Conservation (phyloP, 2,329 filamentous ascomycete genomes). For the Acrocalymma vagum region DNA sequence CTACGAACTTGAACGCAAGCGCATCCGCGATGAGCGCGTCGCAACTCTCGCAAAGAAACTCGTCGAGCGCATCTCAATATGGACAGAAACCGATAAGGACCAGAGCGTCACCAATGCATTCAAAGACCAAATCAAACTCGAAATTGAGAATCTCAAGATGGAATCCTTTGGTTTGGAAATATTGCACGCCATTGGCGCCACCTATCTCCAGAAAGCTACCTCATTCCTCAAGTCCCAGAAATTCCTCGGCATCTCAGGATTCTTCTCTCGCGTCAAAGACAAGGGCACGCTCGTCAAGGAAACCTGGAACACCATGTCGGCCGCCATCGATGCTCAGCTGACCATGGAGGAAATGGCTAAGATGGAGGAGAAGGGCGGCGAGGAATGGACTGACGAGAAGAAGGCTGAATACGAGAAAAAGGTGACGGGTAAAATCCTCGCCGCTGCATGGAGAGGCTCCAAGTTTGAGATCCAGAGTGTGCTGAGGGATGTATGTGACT, state of each 20-base stretch:
- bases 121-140: conserved; percentile 90
- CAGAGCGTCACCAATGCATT: conserved; percentile 86
- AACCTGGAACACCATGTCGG: conserved; percentile 97
- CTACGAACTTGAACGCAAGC: conserved; percentile 85
- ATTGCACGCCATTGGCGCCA: conserved; percentile 90
- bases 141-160: conserved; percentile 99
- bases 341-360: conserved; percentile 99
- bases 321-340: conserved; percentile 95
- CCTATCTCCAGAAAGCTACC: conserved; percentile 87
- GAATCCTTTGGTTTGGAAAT: conserved; percentile 98
- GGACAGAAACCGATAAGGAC: conserved; percentile 96
- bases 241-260: conserved; percentile 93
- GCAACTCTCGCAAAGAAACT: conserved; percentile 85
- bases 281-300: conserved; percentile 98
- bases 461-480: conserved; percentile 99
- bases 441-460: conserved; percentile 93
- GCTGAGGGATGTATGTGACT: conserved; percentile 91
- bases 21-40: conserved; percentile 88
- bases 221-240: conserved; percentile 94
- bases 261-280: conserved; percentile 93
- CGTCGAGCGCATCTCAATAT: conserved; percentile 87
- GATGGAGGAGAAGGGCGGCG: conserved; percentile 90
- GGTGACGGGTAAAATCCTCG: conserved; percentile 97
- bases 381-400: conserved; percentile 98
- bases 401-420: conserved; percentile 93